Percentiles rank a stretch among this genome's conserved stretches.
Conservation (phyloP, 2,329 filamentous ascomycete species). For the Paraconiothyrium brasiliense region DNA sequence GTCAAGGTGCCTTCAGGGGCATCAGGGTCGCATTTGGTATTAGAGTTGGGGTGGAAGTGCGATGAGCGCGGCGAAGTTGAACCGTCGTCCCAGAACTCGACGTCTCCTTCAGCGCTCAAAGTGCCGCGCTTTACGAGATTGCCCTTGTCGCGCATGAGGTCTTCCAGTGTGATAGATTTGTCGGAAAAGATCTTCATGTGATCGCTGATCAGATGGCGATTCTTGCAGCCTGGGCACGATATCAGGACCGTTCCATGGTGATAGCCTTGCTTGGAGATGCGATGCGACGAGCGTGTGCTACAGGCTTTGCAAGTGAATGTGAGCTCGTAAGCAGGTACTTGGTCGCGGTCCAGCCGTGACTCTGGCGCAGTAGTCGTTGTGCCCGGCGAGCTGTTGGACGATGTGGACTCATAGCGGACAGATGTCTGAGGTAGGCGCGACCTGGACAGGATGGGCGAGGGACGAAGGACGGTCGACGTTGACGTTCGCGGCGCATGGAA, state of each 20-base stretch:
- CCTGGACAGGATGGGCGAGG: slow-evolving; percentile 24
- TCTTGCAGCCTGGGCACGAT: slow-evolving; percentile 84
- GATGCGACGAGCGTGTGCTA: slow-evolving; percentile 79
- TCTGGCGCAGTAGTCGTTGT: slow-evolving; percentile 41
- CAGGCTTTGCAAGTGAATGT: slow-evolving; percentile 95
- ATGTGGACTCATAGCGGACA: slow-evolving; percentile 38
- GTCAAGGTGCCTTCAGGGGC: slow-evolving; percentile 24
- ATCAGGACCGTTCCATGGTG: slow-evolving; percentile 90
- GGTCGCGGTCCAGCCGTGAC: slow-evolving; percentile 48
- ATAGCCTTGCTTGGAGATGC: slow-evolving; percentile 92
- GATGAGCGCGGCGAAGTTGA: slow-evolving; percentile 49
- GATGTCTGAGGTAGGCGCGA: slow-evolving; percentile 16
- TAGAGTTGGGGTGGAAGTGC: slow-evolving; percentile 44
- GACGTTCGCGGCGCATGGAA: slow-evolving; percentile 43
- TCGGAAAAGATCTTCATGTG: slow-evolving; percentile 86
- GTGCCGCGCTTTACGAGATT: slow-evolving; percentile 76
- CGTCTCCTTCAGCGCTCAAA: slow-evolving; percentile 79
- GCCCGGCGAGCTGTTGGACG: slow-evolving; percentile 27
- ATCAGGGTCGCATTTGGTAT: slow-evolving; percentile 23
- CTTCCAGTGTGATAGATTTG: slow-evolving; percentile 74
- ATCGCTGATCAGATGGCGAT: slow-evolving; percentile 90
- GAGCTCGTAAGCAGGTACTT: slow-evolving; percentile 79
- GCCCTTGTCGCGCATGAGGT: slow-evolving; percentile 79
- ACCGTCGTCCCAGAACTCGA: slow-evolving; percentile 91
- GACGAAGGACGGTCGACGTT: slow-evolving; percentile 23